A percentile compares a stretch with the other conserved stretches of the same genome.
Evolutionary conservation across 495 filamentous ascomycete genomes (phyloP).

Genomic region (Neurospora intermedia): DNA sequence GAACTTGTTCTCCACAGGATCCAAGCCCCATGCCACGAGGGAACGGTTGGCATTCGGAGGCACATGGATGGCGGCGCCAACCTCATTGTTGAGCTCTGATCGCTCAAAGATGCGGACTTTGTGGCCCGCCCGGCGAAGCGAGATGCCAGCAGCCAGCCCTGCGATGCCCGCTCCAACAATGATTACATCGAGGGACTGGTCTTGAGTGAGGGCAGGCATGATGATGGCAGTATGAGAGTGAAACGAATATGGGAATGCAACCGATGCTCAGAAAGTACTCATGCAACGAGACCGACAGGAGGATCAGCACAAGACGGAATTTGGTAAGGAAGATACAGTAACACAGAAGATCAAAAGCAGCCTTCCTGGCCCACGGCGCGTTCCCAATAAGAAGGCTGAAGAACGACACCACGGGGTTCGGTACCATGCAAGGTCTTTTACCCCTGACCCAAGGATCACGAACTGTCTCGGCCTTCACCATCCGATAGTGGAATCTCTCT

Average conservation of each 20-base stretch:
- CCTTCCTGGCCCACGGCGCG: not conserved
- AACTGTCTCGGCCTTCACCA: not conserved
- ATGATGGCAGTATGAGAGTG: not conserved
- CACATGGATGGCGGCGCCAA: slow-evolving; percentile 45
- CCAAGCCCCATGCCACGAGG: slow-evolving; percentile 34
- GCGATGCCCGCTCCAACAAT: slow-evolving; percentile 44
- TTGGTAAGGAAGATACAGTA: not conserved
- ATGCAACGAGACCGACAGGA: not conserved
- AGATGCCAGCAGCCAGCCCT: slow-evolving; percentile 41
- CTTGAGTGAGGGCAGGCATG: not conserved
- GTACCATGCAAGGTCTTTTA: not conserved
- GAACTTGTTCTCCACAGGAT: slow-evolving; percentile 25
- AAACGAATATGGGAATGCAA: not conserved
- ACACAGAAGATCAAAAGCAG: not conserved
- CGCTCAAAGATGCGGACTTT: slow-evolving; percentile 42
- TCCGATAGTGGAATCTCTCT: not conserved
- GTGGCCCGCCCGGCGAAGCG: slow-evolving; percentile 38
- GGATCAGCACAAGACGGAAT: not conserved
- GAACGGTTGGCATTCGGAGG: slow-evolving; percentile 39
- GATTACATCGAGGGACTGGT: slow-evolving; percentile 27
- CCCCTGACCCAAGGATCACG: not conserved
- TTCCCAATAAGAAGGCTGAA: not conserved
- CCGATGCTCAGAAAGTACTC: not conserved
- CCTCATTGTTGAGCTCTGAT: slow-evolving; percentile 37
- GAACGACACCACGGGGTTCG: not conserved